Evolutionary conservation across 257 asterid genomes (phyloP).

Genomic region (Cynanchum wilfordii): DNA sequence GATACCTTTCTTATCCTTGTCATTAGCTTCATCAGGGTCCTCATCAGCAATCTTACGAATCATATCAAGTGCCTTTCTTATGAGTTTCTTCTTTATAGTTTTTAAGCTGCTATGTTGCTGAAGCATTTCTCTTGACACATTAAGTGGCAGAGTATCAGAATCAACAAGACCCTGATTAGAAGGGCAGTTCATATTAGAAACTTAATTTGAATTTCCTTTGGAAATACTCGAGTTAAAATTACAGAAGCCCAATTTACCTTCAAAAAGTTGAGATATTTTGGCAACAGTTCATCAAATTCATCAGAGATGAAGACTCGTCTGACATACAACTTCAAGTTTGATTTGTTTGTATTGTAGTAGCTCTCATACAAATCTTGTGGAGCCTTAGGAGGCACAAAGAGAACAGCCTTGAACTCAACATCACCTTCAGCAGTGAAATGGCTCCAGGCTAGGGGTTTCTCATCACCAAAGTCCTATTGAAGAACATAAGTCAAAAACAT

Average conservation of each 20-base stretch:
- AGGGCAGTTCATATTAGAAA: not conserved
- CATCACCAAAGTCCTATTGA: conserved; percentile 71
- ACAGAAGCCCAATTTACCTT: conserved; percentile 40
- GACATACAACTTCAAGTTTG: conserved; percentile 78
- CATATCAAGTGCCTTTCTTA: conserved; percentile 97
- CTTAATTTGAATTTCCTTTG: not conserved
- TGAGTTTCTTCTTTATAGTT: conserved; percentile 92
- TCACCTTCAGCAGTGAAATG: conserved; percentile 96
- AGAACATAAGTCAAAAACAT: conserved; percentile 9
- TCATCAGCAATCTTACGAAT: conserved; percentile 91
- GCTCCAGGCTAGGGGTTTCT: conserved; percentile 85
- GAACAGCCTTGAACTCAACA: conserved; percentile 87
- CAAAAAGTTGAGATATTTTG: conserved; percentile 87
- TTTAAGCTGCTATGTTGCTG: conserved; percentile 95
- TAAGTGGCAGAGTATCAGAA: conserved; percentile 93
- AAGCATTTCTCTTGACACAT: conserved; percentile 96
- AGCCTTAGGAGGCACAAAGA: conserved; percentile 91
- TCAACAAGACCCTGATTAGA: conserved; percentile 85
- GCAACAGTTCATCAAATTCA: conserved; percentile 88
- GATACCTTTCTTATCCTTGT: conserved; percentile 64
- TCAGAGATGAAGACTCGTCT: conserved; percentile 90
- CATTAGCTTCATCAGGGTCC: conserved; percentile 83
- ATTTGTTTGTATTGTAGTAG: conserved; percentile 72
- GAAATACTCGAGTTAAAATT: not conserved
- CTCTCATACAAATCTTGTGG: conserved; percentile 90